Percentiles rank a stretch among this genome's conserved stretches.
phyloP scores from a whole-genome alignment of 108 stramenopile genomes.

The Conticribra weissflogii region DNA sequence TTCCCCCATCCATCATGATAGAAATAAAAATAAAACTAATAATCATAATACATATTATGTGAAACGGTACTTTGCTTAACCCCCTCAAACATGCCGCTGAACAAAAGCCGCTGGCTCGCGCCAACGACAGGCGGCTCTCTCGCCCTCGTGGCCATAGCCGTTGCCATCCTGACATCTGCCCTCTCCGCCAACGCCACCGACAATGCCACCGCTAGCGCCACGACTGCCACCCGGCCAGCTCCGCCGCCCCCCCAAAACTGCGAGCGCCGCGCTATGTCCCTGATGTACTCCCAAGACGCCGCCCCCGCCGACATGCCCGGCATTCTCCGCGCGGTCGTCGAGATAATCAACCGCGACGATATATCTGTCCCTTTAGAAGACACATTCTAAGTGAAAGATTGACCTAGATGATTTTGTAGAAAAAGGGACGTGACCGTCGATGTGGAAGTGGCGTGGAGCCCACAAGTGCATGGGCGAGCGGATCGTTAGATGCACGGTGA shows the following conservation, averaged over 20 bases:
- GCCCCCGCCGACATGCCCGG: conserved; percentile 85
- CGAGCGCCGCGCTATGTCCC: conserved; percentile 70
- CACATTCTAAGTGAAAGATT: no score
- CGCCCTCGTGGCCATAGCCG: background rate
- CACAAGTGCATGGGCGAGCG: conserved; percentile 85
- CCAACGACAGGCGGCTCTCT: background rate
- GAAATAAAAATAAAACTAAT: no score
- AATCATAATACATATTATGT: no score
- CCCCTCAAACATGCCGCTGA: background rate
- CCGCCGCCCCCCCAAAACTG: conserved; percentile 40
- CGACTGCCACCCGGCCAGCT: no score
- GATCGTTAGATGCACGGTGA: conserved; percentile 73
- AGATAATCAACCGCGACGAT: conserved; percentile 76
- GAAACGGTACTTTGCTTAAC: no score
- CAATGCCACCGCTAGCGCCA: background rate
- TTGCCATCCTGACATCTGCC: background rate
- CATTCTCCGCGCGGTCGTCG: conserved; percentile 73
- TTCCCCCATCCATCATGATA: no score
- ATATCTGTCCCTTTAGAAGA: no score
- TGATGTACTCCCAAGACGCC: conserved; percentile 81
- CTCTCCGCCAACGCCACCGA: background rate
- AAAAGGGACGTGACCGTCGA: conserved; percentile 83
- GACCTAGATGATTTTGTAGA: no score
- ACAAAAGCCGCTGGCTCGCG: no score
- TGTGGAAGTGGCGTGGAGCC: conserved; percentile 83